Evolutionary conservation across 345 rosid genomes (phyloP), one percentile per base, ranked within the genome.

Genomic region (Eucalyptus cladocalyx): DNA sequence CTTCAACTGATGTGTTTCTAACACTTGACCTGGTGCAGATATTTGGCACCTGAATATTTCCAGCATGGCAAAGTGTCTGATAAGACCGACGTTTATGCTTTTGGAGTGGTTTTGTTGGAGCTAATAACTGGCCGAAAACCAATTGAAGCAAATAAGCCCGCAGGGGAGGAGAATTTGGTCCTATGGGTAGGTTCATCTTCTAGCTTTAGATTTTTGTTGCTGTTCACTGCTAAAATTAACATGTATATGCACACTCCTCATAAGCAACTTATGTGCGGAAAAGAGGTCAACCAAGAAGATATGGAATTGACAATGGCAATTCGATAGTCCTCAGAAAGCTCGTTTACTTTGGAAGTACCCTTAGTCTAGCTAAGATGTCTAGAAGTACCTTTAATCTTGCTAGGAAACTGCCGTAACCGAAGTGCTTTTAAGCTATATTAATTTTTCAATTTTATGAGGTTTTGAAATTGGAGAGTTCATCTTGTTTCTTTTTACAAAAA

Each of bases 51-150:
- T 6, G 98, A 97, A 93, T 97, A 97, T 90, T 97, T 97, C 91
- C 99, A 97, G 93, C 99, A 97, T 83, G 99, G 99, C 47, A 97
- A 97, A 93, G 96, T 97, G 90, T 97, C 99, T 4, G 95, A 95
- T 91, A 97, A 96, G 93, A 97, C 99, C 1, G 99, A 97, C 91
- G 98, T 97, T 87, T 97, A 96, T 90, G 99, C 99, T 76, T 97
- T 95, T 85, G 99, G 99, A 49, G 99, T 97, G n/a, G 98, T 97
- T 88, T 93, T 97, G 37, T 90, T 97, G 93, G 99, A 97, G 92
- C 91, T 97, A 89, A 87, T 97, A 86, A 95, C 99, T 0, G 98
- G 98, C 56, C 94, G 98, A 87, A 97, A 97, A 88, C 99, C 99
- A 48, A 96, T 96, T 89, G 99, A 97, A 92, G 94, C 95, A 86